Evolutionary conservation across 495 filamentous ascomycete genomes (phyloP), one percentile per base, ranked within the genome.

Genomic region (Wilcoxina mikolae): DNA sequence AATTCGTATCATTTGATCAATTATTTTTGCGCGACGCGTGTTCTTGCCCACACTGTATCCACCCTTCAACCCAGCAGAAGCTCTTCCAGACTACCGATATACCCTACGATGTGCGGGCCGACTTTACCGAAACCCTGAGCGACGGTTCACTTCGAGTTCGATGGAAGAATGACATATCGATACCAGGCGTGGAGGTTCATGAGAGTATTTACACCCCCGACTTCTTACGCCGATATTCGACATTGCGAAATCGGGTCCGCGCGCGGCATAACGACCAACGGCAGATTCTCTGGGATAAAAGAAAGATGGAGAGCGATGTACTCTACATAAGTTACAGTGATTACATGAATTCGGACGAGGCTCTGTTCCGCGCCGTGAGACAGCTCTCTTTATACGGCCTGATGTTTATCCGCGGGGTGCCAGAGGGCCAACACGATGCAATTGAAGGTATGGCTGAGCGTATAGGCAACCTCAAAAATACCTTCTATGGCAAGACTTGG

Each of bases 401-500:
- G 0, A 60, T 94, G 20, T 85, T 93, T 65, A 60, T 95, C 3
- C 76, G 75, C 39, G 73, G 76, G 39, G 80, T 91, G 23, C 87
- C 87, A 0, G 65, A 72, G 9, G 69, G 28, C 1, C 80, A 81
- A 25, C 69, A 74, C 24, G 68, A 69, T 22, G 72, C 79, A 41
- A 82, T 94, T 5, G 74, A 77, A 54, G 68, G 71, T 35, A 78
- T 96, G 42, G 84, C 79, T 2, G 70, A 70, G 5, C 74, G 80
- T 27, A 84, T 95, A 53, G 88, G 88, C 0, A 73, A 74, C 0
- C 60, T 94, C 10, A 80, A 85, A 51, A 78, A 84, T 58, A 84
- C 87, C 15, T 91, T 96, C 65, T 95, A 95, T 69, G 90, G 90
- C 28, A 67, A 69, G 41, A 94, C 87, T 1, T 95, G 86, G 84